Evolutionary conservation across 2,329 filamentous ascomycete genomes (phyloP).

Genomic region (Penicillium psychrosexuale): DNA sequence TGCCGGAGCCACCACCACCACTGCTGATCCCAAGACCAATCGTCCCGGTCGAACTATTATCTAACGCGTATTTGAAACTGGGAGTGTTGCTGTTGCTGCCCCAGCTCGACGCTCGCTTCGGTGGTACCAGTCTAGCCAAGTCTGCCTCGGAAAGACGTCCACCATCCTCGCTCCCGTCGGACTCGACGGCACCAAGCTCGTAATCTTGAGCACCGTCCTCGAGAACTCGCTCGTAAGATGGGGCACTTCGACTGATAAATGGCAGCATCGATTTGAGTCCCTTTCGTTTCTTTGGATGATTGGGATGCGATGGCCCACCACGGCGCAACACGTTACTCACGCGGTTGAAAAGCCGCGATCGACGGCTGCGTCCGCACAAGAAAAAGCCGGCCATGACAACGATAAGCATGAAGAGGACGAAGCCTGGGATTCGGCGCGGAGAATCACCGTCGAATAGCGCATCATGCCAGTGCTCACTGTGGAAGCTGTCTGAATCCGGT

Average conservation of each 20-base stretch:
- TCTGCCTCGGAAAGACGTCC: constrained; percentile 59
- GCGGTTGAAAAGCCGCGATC: constrained; percentile 59
- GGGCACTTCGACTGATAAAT: constrained; percentile 35
- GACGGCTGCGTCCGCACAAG: constrained; percentile 74
- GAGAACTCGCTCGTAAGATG: constrained; percentile 76
- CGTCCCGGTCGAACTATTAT: constrained; percentile 41
- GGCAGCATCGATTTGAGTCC: constrained; percentile 59
- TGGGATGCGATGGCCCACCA: constrained; percentile 32
- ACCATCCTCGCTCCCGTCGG: constrained; percentile 52
- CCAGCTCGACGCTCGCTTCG: constrained; percentile 34
- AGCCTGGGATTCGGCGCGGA: constrained; percentile 66
- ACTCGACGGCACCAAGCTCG: constrained; percentile 68
- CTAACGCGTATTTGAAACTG: constrained; percentile 38
- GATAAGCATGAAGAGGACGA: constrained; percentile 75
- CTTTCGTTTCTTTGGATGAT: constrained; percentile 50
- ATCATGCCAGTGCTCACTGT: constrained; percentile 57
- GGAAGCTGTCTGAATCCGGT: constrained; percentile 30
- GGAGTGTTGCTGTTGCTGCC: constrained; percentile 30
- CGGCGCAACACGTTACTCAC: constrained; percentile 41
- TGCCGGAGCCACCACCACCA: constrained; percentile 23
- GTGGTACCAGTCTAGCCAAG: constrained; percentile 58
- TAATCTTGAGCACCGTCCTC: constrained; percentile 76
- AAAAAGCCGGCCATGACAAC: constrained; percentile 67
- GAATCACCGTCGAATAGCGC: constrained; percentile 63
- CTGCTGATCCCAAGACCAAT: constrained; percentile 37